A percentile compares a stretch with the other conserved stretches of the same genome.
Evolutionary conservation across 164 flowering plant species (phyloP).

Genomic region (Tetracentron sinense): DNA sequence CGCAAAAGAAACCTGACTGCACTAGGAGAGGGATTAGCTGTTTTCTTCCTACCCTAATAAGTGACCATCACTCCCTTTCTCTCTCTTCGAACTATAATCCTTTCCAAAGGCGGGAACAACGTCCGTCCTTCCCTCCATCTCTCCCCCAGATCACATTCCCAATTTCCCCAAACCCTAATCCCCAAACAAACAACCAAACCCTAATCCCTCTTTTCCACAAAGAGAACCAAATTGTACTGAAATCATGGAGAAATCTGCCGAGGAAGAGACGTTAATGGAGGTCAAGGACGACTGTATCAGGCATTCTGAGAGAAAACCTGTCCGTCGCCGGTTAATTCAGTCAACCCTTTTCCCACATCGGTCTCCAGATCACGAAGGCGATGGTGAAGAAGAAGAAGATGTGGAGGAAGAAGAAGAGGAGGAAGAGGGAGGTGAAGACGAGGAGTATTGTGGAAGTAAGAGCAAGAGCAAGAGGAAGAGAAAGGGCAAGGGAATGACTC

Average conservation of each 20-base stretch:
- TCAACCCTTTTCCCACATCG: constrained; percentile 42
- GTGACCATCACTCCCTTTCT: no score
- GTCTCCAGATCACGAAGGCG: constrained; percentile 18
- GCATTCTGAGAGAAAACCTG: constrained; percentile 19
- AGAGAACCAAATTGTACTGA: not conserved
- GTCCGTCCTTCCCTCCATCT: not conserved
- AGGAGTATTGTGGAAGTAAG: constrained; percentile 40
- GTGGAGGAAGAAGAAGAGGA: constrained; percentile 8
- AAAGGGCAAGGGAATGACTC: constrained; percentile 27
- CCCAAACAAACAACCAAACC: constrained; percentile 1
- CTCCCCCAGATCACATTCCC: not conserved
- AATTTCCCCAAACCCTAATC: constrained; percentile 8
- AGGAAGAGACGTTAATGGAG: constrained; percentile 13
- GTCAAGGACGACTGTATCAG: not conserved
- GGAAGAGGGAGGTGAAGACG: constrained; percentile 28
- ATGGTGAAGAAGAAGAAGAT: constrained; percentile 5
- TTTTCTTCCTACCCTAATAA: no score
- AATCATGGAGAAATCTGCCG: constrained; percentile 26
- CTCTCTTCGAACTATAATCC: not conserved
- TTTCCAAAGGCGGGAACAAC: not conserved
- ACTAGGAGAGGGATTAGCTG: no score
- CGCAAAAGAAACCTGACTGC: no score
- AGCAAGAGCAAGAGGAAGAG: constrained; percentile 35
- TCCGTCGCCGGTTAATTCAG: constrained; percentile 51
- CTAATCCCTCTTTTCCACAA: constrained; percentile 2